phyloP scores from a whole-genome alignment of 140 eudicot species.

The Anethum foeniculum region DNA sequence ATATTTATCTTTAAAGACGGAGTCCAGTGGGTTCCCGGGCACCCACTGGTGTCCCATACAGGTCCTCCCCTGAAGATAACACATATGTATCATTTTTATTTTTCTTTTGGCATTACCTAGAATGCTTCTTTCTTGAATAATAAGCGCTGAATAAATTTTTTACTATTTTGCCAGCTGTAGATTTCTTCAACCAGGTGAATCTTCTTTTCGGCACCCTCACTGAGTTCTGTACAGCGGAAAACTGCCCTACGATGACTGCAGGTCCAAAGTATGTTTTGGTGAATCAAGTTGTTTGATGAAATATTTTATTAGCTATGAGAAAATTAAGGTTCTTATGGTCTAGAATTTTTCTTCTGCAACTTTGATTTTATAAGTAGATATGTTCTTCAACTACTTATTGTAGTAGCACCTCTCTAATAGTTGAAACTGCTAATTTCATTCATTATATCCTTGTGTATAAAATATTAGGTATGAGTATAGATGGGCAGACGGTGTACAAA shows the following conservation, averaged over 20 bases:
- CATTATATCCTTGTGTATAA: background rate
- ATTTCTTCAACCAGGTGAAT: conserved; percentile 61
- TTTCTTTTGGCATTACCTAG: background rate
- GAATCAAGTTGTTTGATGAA: background rate
- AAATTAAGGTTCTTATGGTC: background rate
- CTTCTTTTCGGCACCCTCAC: conserved; percentile 74
- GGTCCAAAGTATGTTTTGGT: conserved; percentile 45
- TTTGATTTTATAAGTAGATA: background rate
- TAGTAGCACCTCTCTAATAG: background rate
- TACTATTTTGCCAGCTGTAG: conserved; percentile 57
- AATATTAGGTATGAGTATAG: conserved; percentile 43
- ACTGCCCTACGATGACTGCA: conserved; percentile 54
- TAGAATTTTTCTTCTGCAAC: too few species aligned
- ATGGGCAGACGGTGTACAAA: conserved; percentile 57
- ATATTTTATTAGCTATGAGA: background rate
- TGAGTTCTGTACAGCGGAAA: conserved; percentile 52
- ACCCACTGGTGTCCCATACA: too few species aligned
- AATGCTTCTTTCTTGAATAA: conserved; percentile 4
- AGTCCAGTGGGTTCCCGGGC: too few species aligned
- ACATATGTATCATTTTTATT: background rate
- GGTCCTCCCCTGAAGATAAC: background rate
- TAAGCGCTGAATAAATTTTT: conserved; percentile 12
- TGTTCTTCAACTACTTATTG: background rate
- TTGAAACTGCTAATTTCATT: background rate
- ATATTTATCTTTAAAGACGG: too few species aligned